Percentiles rank a stretch among this genome's conserved stretches.
phyloP scores from a whole-genome alignment of 345 rosid genomes.

The Pistacia integerrima region DNA sequence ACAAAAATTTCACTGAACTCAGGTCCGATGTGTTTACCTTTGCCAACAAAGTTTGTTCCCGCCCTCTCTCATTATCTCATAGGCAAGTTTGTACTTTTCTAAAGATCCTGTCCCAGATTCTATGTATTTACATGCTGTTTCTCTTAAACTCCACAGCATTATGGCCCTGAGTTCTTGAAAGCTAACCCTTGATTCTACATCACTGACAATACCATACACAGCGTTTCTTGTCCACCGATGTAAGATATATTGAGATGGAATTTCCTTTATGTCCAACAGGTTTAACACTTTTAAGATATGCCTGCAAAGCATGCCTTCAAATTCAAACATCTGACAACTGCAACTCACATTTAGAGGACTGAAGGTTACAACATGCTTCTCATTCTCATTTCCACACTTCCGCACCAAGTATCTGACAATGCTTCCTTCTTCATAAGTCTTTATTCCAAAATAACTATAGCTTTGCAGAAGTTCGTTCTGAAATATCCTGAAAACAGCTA shows the following conservation, averaged over 20 bases:
- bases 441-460: slow-evolving; percentile 62
- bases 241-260: slow-evolving; percentile 70
- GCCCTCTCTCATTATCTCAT: slow-evolving; percentile 83
- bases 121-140: slow-evolving; percentile 74
- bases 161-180: slow-evolving; percentile 63
- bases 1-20: slow-evolving; percentile 31
- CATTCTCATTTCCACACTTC: slow-evolving; percentile 70
- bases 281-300: slow-evolving; percentile 79
- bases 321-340: slow-evolving; percentile 93
- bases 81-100: slow-evolving; percentile 78
- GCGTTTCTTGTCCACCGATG: slow-evolving; percentile 91
- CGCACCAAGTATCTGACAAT: slow-evolving; percentile 66
- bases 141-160: slow-evolving; percentile 91
- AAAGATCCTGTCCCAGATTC: slow-evolving; percentile 70
- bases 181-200: slow-evolving; percentile 56
- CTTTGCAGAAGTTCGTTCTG: slow-evolving; percentile 78
- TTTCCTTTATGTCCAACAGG: slow-evolving; percentile 63
- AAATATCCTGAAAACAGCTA: slow-evolving; percentile 65
- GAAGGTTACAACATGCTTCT: slow-evolving; percentile 69
- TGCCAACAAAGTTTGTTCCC: slow-evolving; percentile 77
- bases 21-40: slow-evolving; percentile 36
- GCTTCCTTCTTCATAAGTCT: slow-evolving; percentile 74
- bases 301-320: slow-evolving; percentile 79
- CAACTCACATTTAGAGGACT: slow-evolving; percentile 67
- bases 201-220: slow-evolving; percentile 59